phyloP scores from a whole-genome alignment of 2,329 filamentous ascomycete species.

The Chaetomium sp. region DNA sequence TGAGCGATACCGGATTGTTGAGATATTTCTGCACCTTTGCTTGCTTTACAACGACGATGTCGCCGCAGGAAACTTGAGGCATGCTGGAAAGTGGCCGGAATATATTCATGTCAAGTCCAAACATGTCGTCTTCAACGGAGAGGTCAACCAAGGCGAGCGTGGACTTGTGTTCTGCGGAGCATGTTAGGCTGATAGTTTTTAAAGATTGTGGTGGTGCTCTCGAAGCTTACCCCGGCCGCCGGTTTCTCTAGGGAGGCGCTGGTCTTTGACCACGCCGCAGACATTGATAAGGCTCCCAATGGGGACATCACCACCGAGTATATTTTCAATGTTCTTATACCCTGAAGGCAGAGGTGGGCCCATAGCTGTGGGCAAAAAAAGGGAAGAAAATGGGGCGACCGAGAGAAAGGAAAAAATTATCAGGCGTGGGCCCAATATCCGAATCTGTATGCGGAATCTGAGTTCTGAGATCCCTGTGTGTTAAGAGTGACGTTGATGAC shows the following conservation, averaged over 20 bases:
- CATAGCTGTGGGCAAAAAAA: not conserved
- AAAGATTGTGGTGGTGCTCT: conserved; percentile 10
- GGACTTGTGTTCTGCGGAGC: conserved; percentile 49
- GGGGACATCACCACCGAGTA: conserved; percentile 35
- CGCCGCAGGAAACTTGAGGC: conserved; percentile 45
- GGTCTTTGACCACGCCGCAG: conserved; percentile 66
- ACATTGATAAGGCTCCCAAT: conserved; percentile 44
- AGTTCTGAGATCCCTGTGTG: too few species aligned
- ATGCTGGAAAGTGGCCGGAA: conserved; percentile 50
- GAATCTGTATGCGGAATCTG: too few species aligned
- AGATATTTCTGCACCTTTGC: conserved; percentile 47
- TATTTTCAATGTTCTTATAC: conserved; percentile 36
- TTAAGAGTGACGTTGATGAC: too few species aligned
- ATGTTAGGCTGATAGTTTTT: conserved; percentile 9
- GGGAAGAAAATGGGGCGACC: too few species aligned
- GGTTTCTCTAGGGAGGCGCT: conserved; percentile 46
- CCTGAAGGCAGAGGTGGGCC: conserved; percentile 30
- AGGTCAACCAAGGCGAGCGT: conserved; percentile 55
- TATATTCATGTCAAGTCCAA: conserved; percentile 46
- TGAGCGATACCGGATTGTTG: conserved; percentile 33
- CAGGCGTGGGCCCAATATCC: too few species aligned
- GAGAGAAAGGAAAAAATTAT: too few species aligned
- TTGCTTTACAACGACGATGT: conserved; percentile 58
- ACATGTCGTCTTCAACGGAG: conserved; percentile 40
- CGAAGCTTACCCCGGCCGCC: conserved; percentile 41